Evolutionary conservation across 192 early-diverging fungal genomes (phyloP).

Genomic region (Linnemannia elongata): DNA sequence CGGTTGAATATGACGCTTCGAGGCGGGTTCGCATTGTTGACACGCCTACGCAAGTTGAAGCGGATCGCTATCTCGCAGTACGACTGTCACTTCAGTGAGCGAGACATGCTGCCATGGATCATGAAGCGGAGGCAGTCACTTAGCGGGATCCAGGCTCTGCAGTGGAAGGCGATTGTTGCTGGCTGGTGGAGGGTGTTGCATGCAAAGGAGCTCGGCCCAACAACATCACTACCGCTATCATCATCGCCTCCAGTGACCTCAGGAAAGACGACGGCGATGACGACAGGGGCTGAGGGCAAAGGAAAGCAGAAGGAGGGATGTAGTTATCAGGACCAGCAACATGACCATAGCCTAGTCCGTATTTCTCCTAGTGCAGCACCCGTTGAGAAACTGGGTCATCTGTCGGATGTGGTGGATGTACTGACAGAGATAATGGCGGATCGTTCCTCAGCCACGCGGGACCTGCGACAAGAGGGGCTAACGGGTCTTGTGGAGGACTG

Average conservation of each 20-base stretch:
- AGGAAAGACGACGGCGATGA: not conserved
- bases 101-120: conserved; percentile 33
- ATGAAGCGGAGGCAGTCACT: conserved; percentile 2
- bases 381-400: conserved; percentile 2
- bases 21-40: conserved; percentile 25
- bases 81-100: conserved; percentile 14
- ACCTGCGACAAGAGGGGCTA: not conserved
- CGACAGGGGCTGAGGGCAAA: not conserved
- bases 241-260: not conserved
- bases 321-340: not conserved
- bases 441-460: not conserved
- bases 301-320: not conserved
- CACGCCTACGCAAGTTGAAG: conserved; percentile 11
- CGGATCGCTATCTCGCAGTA: conserved; percentile 15
- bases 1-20: conserved; percentile 23
- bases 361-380: not conserved
- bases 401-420: conserved; percentile 26
- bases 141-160: not conserved
- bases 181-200: conserved; percentile 30
- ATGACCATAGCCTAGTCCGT: not conserved
- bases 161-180: conserved; percentile 10
- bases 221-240: not conserved
- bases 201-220: conserved; percentile 8
- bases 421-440: conserved; percentile 6
- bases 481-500: not conserved